Evolutionary conservation across 768 basidiomycete species (phyloP), one percentile per base, ranked within the genome.

Genomic region (Brasilioporus rufonigricans): DNA sequence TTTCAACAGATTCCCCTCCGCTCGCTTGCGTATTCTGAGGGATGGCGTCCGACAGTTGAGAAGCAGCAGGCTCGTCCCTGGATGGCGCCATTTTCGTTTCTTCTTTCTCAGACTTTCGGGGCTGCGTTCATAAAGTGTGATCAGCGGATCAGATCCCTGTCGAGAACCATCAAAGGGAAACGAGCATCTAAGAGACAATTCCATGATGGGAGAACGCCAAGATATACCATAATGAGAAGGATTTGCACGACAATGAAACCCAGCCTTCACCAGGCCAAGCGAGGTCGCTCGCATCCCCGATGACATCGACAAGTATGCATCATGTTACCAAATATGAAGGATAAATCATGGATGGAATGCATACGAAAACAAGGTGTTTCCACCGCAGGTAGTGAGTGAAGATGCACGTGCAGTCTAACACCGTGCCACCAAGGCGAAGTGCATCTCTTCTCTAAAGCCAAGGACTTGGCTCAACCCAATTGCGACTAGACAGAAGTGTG

Each of bases 41-140:
- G 11, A 44, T 27, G 2, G 12, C 36, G 11, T 27, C 47, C 21
- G 44, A 52, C 21, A 39, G 23, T 16, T 48, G 54, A 19, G 53
- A 44, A 31, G 21, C 12, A 23, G 9, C 19, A 4, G 32, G n/a
- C 1, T 52, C 36, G 7, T 45, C 53, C 44, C 40, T 56, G n/a
- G 44, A 13, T 14, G 14, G 19, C 13, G 50, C 26, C 24, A 27
- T 29, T 49, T 52, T 44, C 9, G 23, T 16, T 12, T 43, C 46
- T 29, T 29, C 53, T 41, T 45, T 44, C 36, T 48, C 44, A 9
- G 18, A 32, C 7, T 21, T 29, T 36, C 29, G 48, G 23, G 52
- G 41, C 61, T 64, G 44, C 51, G 32, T 45, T 4, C 5, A 43
- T 33, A 10, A 27, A 18, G 9, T 11, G 12, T 11, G 9, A 68